These are phyloP conservation scores for Epichloe typhina DNA, from an alignment of 2,329 filamentous ascomycete species.

Conservation along the genomic window DNA sequence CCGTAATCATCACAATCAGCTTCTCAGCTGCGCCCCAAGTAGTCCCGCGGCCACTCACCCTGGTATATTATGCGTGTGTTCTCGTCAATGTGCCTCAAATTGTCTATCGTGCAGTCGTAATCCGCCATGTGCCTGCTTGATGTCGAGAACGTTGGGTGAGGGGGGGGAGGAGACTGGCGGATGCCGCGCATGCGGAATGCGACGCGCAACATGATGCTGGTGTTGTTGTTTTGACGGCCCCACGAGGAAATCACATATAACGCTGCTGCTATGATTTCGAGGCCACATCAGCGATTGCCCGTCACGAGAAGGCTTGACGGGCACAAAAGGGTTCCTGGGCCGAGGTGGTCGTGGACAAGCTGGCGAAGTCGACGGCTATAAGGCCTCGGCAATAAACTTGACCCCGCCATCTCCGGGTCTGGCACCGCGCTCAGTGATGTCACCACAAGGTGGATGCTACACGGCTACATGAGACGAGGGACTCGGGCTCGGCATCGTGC, in stretches of 20 bases:
- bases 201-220: not conserved
- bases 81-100: constrained; percentile 13
- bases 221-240: not conserved
- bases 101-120: constrained; percentile 18
- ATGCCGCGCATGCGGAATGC: not conserved
- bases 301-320: no score
- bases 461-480: no score
- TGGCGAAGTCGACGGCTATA: not conserved
- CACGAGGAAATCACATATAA: no score
- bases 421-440: no score
- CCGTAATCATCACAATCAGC: not conserved
- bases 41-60: constrained; percentile 8
- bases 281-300: no score
- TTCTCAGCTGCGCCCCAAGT: not conserved
- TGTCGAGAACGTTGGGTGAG: not conserved
- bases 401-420: not conserved
- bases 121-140: not conserved
- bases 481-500: no score
- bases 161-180: not conserved
- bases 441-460: no score
- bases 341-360: no score
- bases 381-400: not conserved
- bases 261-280: no score
- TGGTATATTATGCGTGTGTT: constrained; percentile 24
- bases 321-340: no score